Evolutionary conservation across 2,329 filamentous ascomycete species (phyloP).

Genomic region (Pseudogymnoascus sp.): DNA sequence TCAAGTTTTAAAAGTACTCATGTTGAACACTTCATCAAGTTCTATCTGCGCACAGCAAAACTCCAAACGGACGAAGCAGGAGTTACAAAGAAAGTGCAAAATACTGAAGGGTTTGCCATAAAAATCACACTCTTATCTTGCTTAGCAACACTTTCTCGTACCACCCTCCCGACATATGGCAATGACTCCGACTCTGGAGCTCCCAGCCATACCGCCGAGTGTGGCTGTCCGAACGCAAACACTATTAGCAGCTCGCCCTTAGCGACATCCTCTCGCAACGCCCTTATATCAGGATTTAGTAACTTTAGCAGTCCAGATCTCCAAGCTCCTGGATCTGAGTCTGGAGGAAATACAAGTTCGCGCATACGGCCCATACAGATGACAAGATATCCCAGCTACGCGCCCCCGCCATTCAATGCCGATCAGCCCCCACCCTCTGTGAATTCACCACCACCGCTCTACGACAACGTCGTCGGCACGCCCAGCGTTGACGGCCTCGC

Average conservation of each 20-base stretch:
- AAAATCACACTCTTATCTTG: constrained; percentile 65
- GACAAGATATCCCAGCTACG: constrained; percentile 60
- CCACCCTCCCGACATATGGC: constrained; percentile 62
- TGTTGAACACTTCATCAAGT: constrained; percentile 75
- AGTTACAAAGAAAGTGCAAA: constrained; percentile 64
- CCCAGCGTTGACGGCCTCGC: constrained; percentile 48
- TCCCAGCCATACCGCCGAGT: constrained; percentile 38
- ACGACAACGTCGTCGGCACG: constrained; percentile 55
- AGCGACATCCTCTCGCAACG: not conserved
- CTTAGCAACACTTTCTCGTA: constrained; percentile 63
- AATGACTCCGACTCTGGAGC: constrained; percentile 38
- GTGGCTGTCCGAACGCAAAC: constrained; percentile 58
- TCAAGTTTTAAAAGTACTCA: constrained; percentile 68
- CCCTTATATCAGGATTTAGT: not conserved
- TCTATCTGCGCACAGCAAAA: constrained; percentile 67
- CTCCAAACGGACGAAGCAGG: constrained; percentile 46
- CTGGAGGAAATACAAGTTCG: constrained; percentile 32
- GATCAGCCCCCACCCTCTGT: constrained; percentile 61
- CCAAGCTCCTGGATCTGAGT: constrained; percentile 28
- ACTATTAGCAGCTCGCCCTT: constrained; percentile 13
- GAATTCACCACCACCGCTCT: constrained; percentile 62
- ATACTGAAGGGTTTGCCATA: not conserved
- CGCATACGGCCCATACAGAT: constrained; percentile 57
- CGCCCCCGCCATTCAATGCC: constrained; percentile 63
- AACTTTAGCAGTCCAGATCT: constrained; percentile 33